Base-by-base conservation (phyloP, 169 alveolate species). In the Eimeria brunetti region DNA sequence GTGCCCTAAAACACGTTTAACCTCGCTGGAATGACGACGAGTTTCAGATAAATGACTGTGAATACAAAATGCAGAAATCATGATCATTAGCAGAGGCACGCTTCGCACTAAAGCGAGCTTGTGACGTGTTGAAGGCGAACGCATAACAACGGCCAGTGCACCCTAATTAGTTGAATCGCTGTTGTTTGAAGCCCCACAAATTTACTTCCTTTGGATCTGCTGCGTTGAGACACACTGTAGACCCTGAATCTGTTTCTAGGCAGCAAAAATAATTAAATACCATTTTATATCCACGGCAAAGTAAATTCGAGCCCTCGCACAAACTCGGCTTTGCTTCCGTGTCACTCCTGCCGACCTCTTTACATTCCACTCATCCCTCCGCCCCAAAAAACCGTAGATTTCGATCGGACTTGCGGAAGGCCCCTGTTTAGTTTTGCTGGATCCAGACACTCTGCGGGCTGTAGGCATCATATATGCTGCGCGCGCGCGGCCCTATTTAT, bases 361-460 rank as follows among this genome's bases (percentile, higher is more conserved):
- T 51, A 78, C 88, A 78, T 78, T 78, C 88, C 67, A 78, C 67
- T 24, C 44, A 51, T 44, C 62, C 38, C n/a, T 30, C 64, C 88
- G 67, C 60, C 30, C 78, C 11, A 53, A 78, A 51, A 46, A 78
- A 41, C n/a, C 60, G 14, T 44, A 27, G 49, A 62, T n/a, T 44
- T 49, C 27, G 11, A 78, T 78, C 64, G 64, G 88, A 78, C 83
- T 73, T 73, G 83, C 83, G 83, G 41, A 73, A 73, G 27, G 30
- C 53, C 83, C 83, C 83, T 73, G 56, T 73, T 73, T 73, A 73
- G 36, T 73, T 73, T 73, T 18, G 56, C 41, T 73, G 56, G 83
- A 20, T 38, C 51, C 83, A 73, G 83, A 38, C 53, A 38, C n/a
- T 38, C 56, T 51, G 53, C 51, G 83, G 83, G 56, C 83, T 38